Base-by-base conservation (phyloP, 2,329 filamentous ascomycete species). In the Penicillium polonicum region DNA sequence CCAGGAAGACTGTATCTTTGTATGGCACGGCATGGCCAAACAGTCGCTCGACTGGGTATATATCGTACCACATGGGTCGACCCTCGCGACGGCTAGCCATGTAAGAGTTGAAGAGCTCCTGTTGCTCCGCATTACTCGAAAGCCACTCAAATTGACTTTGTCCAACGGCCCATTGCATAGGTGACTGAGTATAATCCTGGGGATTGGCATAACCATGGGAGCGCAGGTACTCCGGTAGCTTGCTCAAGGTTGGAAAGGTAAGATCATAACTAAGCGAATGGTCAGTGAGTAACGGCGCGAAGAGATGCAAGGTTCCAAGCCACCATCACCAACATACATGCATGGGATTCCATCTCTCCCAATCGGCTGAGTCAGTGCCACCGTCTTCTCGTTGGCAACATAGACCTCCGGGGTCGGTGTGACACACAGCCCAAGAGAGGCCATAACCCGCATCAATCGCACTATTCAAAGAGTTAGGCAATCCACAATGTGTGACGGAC, bases 111-210 rank as follows among this genome's bases (percentile, higher is more conserved):
- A 73, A 73, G 1, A 68, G 55, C 6, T 55, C 48, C 43, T 72
- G 70, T 12, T 72, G 68, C 12, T 65, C 54, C 27, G 62, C 55
- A 29, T 67, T 57, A 15, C 58, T 61, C 1, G 65, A 68, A 13
- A 73, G 60, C 70, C 70, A 73, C 41, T 73, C 71, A 42, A 73
- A 73, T 27, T 73, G 70, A 41, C 69, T 71, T 27, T 70, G 62
- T 1, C 71, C 70, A 4, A 72, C 70, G 0, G 68, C 66, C 67
- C 68, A 72, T 41, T 67, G 60, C 70, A 72, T 73, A 4, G 68
- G 72, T 0, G 66, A 71, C 6, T 27, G 52, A 2, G 65, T 43
- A 52, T 72, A 72, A 33, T 72, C 71, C 21, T 64, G 59, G 0
- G 71, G 71, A 8, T 66, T 68, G 23, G 31, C 42, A 58, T 71